phyloP scores from a whole-genome alignment of 1,139 yeast genomes.

The Kluyveromyces sp. region DNA sequence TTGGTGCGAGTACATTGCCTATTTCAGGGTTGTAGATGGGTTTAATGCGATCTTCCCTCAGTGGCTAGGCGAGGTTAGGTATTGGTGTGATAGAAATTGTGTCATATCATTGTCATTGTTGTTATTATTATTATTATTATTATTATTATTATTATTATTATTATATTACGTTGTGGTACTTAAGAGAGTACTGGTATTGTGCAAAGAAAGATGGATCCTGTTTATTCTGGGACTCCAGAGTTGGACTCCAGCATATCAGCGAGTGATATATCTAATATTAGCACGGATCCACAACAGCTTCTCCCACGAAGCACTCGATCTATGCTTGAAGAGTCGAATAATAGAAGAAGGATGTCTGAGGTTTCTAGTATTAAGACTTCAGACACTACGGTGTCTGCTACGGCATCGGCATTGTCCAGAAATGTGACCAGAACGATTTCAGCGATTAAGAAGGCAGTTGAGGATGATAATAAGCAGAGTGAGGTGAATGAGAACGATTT shows the following conservation, averaged over 20 bases:
- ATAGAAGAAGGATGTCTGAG: neutral
- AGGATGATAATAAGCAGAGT: constrained; percentile 23
- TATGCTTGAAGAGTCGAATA: neutral
- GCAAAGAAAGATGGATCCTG: neutral
- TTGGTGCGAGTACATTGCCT: too few species aligned
- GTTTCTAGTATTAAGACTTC: neutral
- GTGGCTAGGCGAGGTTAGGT: too few species aligned
- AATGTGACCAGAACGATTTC: constrained; percentile 12
- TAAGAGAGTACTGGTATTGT: too few species aligned
- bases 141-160: too few species aligned
- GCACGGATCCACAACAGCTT: neutral
- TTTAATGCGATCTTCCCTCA: too few species aligned
- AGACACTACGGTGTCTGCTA: neutral
- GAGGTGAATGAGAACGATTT: constrained; percentile 9
- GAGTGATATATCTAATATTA: neutral
- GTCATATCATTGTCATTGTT: too few species aligned
- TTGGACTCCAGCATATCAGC: neutral
- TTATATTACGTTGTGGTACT: too few species aligned
- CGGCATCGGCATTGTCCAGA: neutral
- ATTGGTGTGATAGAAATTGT: too few species aligned
- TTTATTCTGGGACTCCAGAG: neutral
- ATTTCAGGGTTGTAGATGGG: too few species aligned
- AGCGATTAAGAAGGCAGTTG: constrained; percentile 17
- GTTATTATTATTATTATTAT: too few species aligned
- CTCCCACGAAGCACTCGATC: neutral